Evolutionary conservation across 2,329 filamentous ascomycete species (phyloP).

Genomic region (Hypoxylon sp.): DNA sequence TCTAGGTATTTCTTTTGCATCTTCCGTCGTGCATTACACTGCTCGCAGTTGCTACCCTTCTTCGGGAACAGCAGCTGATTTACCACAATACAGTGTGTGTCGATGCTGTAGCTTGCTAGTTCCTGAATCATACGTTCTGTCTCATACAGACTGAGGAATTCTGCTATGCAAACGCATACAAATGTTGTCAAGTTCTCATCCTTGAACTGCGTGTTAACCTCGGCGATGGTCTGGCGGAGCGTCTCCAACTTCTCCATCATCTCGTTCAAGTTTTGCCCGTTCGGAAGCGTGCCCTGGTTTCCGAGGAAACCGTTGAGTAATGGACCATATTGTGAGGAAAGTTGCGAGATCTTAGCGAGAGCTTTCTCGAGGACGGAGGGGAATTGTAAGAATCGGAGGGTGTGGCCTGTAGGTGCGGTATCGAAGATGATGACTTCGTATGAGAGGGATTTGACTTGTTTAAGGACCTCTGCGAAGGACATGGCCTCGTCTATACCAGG

Average conservation of each 20-base stretch:
- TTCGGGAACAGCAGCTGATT: conserved; percentile 97
- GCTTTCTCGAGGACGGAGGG: conserved; percentile 98
- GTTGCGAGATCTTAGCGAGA: conserved; percentile 94
- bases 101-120: conserved; percentile 90
- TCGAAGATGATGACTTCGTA: conserved; percentile 99
- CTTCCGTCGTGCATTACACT: conserved; percentile 93
- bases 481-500: conserved; percentile 99
- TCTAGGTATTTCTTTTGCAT: conserved; percentile 99
- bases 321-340: conserved; percentile 93
- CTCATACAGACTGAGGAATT: conserved; percentile 97
- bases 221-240: conserved; percentile 89
- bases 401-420: conserved; percentile 97
- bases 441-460: conserved; percentile 98
- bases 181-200: conserved; percentile 96
- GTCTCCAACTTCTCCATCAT: conserved; percentile 96
- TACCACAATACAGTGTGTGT: conserved; percentile 97
- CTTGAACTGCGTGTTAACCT: conserved; percentile 99
- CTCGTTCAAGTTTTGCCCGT: conserved; percentile 92
- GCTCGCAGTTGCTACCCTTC: conserved; percentile 86
- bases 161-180: conserved; percentile 97
- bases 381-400: conserved; percentile 97
- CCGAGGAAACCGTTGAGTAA: conserved; percentile 95
- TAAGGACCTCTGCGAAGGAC: conserved; percentile 99
- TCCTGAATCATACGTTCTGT: conserved; percentile 99
- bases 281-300: conserved; percentile 79